These are phyloP conservation scores for Agrostemma githago DNA, from an alignment of 148 eudicot genomes.

Conservation along the genomic window DNA sequence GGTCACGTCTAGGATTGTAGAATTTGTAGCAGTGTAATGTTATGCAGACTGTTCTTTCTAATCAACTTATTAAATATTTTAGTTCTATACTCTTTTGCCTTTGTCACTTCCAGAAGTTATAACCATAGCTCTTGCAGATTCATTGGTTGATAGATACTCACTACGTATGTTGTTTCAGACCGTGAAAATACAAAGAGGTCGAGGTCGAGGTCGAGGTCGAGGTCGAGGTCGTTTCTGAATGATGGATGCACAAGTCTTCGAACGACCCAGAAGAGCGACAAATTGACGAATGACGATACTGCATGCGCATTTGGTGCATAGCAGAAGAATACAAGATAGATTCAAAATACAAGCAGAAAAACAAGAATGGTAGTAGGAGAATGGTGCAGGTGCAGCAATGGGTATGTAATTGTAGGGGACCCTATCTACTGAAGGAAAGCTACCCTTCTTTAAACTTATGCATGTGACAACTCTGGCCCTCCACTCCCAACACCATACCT, in stretches of 20 bases:
- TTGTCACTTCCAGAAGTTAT: background rate
- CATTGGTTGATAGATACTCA: no score
- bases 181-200: no score
- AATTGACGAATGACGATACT: background rate
- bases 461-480: constrained; percentile 27
- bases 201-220: no score
- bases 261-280: background rate
- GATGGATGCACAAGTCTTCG: no score
- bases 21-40: background rate
- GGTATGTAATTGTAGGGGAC: background rate
- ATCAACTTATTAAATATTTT: background rate
- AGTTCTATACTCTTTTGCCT: background rate
- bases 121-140: no score
- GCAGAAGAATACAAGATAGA: background rate
- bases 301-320: background rate
- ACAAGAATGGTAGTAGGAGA: background rate
- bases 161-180: no score
- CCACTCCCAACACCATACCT: constrained; percentile 9
- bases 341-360: background rate
- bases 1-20: background rate
- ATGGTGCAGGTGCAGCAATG: constrained; percentile 8
- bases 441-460: background rate
- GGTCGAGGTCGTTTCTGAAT: no score
- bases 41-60: constrained; percentile 1
- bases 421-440: constrained; percentile 2